Evolutionary conservation across 148 eudicot species (phyloP), one percentile per base, ranked within the genome.

Genomic region (Limonium bicolor): DNA sequence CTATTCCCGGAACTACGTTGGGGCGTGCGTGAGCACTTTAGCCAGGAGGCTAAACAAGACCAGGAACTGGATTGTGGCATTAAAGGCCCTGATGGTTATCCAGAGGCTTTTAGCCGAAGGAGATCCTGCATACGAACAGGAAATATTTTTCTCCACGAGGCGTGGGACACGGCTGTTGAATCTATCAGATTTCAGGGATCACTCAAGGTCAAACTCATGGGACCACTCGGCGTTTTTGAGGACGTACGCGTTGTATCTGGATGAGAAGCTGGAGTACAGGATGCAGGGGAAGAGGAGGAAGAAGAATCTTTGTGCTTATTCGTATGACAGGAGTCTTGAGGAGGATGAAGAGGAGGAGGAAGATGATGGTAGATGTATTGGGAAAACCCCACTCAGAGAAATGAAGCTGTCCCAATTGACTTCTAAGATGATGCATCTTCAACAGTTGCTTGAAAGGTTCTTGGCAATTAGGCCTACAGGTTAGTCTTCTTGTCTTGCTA

Each of bases 91-190:
- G 10, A 77, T 90, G 71, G 42, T 90, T 29, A 57, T 81, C 52
- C 95, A 81, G 13, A 61, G 76, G 17, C 61, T 90, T 3, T 60
- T 90, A 8, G n/a, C 23, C 0, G 99, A 85, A 14, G 99, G 95
- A 8, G 93, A 78, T 53, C 68, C 73, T 0, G 60, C 77, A 0
- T 90, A 61, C 24, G 88, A 75, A 54, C 68, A 81, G 24, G 95
- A 85, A 70, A 60, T 78, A 9, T 81, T 85, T 63, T 85, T 78
- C 45, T 61, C 99, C 1, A 90, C 99, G 0, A 56, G 88, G 56
- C 74, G 85, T 0, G 95, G 95, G 45, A 90, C 95, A 7, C 80
- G 95, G 11, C 67, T 90, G 10, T 67, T 90, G 10, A 81, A 85
- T 66, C 59, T 90, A 76, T 62, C 88, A 0, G 93, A 90, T 37